These are phyloP conservation scores for Colletotrichum tropicale DNA, from an alignment of 2,329 filamentous ascomycete genomes.

Conservation along the genomic window DNA sequence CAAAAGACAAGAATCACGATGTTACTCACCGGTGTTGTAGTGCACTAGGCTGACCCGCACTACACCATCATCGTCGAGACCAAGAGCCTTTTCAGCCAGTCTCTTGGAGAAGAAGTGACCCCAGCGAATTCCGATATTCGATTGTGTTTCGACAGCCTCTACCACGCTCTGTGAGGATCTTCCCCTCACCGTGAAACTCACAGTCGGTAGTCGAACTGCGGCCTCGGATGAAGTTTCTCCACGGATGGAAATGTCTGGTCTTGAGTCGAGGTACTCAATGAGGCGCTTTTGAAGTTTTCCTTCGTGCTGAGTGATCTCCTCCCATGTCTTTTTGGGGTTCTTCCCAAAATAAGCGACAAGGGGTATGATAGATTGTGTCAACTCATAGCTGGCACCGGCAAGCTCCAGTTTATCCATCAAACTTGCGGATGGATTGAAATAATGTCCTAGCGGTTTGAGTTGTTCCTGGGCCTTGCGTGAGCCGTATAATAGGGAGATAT, in stretches of 20 bases:
- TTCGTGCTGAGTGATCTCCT: conserved; percentile 61
- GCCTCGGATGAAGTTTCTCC: conserved; percentile 57
- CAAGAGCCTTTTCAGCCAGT: conserved; percentile 62
- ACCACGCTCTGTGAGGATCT: conserved; percentile 48
- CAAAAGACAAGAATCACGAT: neutral
- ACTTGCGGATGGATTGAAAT: conserved; percentile 65
- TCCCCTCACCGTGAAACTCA: conserved; percentile 68
- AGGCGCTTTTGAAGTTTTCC: conserved; percentile 60
- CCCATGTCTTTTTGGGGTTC: conserved; percentile 42
- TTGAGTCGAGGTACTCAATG: conserved; percentile 60
- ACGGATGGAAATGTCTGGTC: conserved; percentile 59
- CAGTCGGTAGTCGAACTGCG: conserved; percentile 61
- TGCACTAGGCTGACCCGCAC: conserved; percentile 73
- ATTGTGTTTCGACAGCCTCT: conserved; percentile 62
- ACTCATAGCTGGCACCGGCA: conserved; percentile 73
- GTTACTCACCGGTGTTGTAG: conserved; percentile 68
- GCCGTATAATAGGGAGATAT: conserved; percentile 73
- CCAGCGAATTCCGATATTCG: conserved; percentile 66
- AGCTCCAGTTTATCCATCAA: conserved; percentile 72
- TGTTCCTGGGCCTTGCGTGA: conserved; percentile 57
- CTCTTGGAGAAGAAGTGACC: conserved; percentile 73
- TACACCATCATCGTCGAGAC: conserved; percentile 62
- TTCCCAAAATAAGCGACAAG: neutral
- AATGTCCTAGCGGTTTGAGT: conserved; percentile 64
- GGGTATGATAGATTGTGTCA: conserved; percentile 57